A percentile compares a stretch with the other conserved stretches of the same genome.
Conservation (phyloP, 768 basidiomycete species). For the Amanita phalloides region DNA sequence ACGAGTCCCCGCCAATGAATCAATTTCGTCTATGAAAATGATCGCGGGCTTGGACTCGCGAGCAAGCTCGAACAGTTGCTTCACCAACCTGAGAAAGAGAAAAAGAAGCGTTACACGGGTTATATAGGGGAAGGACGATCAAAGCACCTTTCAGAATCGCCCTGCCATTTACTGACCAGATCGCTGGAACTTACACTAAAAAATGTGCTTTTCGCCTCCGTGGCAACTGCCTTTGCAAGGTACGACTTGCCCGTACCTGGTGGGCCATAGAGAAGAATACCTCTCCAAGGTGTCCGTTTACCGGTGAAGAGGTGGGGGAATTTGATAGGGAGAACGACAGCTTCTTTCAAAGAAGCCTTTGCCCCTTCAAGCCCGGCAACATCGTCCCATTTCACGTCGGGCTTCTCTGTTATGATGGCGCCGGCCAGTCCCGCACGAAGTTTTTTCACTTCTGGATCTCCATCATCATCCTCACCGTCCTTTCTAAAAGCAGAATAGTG, state of each 20-base stretch:
- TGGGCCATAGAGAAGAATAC: constrained; percentile 93
- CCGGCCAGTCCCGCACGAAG: constrained; percentile 82
- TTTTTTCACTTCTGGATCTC: constrained; percentile 93
- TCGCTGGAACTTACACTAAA: constrained; percentile 94
- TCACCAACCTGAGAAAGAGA: constrained; percentile 58
- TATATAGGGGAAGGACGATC: constrained; percentile 14
- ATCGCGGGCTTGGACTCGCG: constrained; percentile 94
- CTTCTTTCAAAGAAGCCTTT: constrained; percentile 94
- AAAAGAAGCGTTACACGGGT: background rate
- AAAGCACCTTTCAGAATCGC: constrained; percentile 87
- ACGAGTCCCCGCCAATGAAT: constrained; percentile 89
- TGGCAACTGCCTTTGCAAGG: constrained; percentile 96
- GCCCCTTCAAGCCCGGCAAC: constrained; percentile 94
- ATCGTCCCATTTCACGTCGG: constrained; percentile 97
- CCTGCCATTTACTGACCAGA: constrained; percentile 99
- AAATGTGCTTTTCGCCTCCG: constrained; percentile 98
- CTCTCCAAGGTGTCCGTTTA: constrained; percentile 95
- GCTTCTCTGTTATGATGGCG: constrained; percentile 88
- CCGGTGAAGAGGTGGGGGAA: constrained; percentile 98
- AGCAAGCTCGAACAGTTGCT: constrained; percentile 93
- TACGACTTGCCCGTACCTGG: constrained; percentile 97
- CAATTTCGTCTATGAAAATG: constrained; percentile 98
- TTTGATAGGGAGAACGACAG: constrained; percentile 98
- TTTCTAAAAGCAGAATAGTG: constrained; percentile 18
- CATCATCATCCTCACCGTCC: constrained; percentile 53